These are phyloP conservation scores for Senna siamea DNA, from an alignment of 306 rosid species.

Conservation along the genomic window DNA sequence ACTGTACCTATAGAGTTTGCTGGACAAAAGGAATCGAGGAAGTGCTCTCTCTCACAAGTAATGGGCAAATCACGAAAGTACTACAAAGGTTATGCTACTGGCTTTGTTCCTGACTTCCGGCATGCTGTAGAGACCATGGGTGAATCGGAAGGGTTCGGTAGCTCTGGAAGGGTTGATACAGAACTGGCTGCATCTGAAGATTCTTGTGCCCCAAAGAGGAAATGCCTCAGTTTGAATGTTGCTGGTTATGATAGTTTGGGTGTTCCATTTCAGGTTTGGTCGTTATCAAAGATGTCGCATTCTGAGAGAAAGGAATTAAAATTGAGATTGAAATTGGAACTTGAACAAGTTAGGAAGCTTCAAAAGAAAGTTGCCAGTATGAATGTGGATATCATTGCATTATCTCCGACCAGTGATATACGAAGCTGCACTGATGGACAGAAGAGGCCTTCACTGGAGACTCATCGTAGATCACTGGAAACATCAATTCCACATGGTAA, in stretches of 20 bases:
- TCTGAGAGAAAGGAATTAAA: slow-evolving; percentile 76
- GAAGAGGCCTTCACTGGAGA: slow-evolving; percentile 58
- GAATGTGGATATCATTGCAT: slow-evolving; percentile 43
- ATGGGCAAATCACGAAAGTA: slow-evolving; percentile 95
- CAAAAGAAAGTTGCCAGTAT: slow-evolving; percentile 60
- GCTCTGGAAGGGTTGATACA: slow-evolving; percentile 70
- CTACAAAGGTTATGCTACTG: slow-evolving; percentile 75
- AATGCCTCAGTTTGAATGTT: slow-evolving; percentile 54
- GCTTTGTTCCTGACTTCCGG: slow-evolving; percentile 83
- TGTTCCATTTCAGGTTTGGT: slow-evolving; percentile 62
- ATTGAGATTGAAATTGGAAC: slow-evolving; percentile 69
- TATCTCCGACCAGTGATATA: slow-evolving; percentile 70
- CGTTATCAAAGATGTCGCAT: slow-evolving; percentile 61
- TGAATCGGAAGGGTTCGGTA: slow-evolving; percentile 89
- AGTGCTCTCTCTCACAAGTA: slow-evolving; percentile 58
- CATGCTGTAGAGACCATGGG: slow-evolving; percentile 89
- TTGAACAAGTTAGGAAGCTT: slow-evolving; percentile 69
- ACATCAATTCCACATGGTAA: slow-evolving; percentile 54
- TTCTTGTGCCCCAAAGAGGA: slow-evolving; percentile 72
- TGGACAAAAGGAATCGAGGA: slow-evolving; percentile 83
- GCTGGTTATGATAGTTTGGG: slow-evolving; percentile 61
- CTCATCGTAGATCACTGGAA: slow-evolving; percentile 43
- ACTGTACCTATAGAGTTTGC: slow-evolving; percentile 85
- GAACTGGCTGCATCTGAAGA: slow-evolving; percentile 61
- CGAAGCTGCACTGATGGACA: slow-evolving; percentile 68